Evolutionary conservation across 495 filamentous ascomycete species (phyloP), one percentile per base, ranked within the genome.

Genomic region (Endocarpon pusillum): DNA sequence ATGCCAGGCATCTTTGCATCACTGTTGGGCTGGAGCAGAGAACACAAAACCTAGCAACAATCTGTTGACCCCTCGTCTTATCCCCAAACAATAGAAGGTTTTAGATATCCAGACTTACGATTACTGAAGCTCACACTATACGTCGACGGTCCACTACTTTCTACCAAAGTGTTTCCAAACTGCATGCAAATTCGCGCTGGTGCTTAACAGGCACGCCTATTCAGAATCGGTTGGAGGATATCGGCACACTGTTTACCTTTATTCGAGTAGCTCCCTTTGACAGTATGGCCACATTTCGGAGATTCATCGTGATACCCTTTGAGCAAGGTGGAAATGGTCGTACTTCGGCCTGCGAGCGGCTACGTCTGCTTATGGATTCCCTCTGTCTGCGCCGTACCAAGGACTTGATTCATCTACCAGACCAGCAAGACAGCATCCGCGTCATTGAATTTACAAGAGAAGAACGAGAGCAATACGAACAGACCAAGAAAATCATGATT

Each of bases 381-480:
- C 27, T 47, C 10, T 52, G 48, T 27, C 36, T 52, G n/a, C 46
- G 48, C 10, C 34, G 48, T 12, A 52, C 48, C 14, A 46, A 36
- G 9, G 39, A 35, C 3, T 18, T 17, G 2, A 11, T 69, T 2
- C n/a, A 51, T n/a, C 43, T 69, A 3, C 59, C 61, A 1, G 41
- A 48, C 0, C 37, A 40, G 3, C 22, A 17, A 3, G 29, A 48
- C 18, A 15, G 33, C 7, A 28, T 37, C 11, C 43, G 35, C 12
- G 32, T 20, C 6, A 34, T 59, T 3, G 16, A 31, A 2, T 43
- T 62, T 14, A 42, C 53, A 1, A 31, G 30, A 1, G 37, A 45
- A 11, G 55, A 65, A 39, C 32, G 40, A 10, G 33, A 40, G 1
- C 44, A 53, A 38, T 64, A 64, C 30, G 35, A 52, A 6, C 33